Base-by-base conservation (phyloP, 345 rosid species). In the Schrenkiella parvula region DNA sequence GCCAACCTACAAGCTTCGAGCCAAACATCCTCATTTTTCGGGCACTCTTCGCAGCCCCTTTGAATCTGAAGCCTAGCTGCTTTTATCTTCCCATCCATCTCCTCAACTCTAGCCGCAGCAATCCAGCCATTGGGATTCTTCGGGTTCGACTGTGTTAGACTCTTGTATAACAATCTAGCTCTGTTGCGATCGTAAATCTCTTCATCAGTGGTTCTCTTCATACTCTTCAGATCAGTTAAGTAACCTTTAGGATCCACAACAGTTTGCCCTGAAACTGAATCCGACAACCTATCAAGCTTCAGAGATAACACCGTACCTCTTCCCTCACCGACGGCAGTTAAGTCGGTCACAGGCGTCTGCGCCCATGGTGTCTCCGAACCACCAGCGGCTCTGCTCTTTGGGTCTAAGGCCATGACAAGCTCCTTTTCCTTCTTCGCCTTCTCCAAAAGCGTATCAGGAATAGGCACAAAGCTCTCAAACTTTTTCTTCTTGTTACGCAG, bases 41-140 rank as follows among this genome's bases (percentile, higher is more conserved):
- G 96, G 70, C 97, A 93, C 80, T 93, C 97, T 70, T 91, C 97
- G 1, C 96, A 93, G 2, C 98, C 97, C 73, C 52, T 93, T 69
- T 84, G 88, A 67, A 93, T 91, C 83, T 86, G 81, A 70, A 79
- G 84, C 78, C 96, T 89, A 0, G 97, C 95, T 1, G 84, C 90
- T 76, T 82, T 84, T 57, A 89, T 83, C 87, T 93, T 91, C 71
- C 97, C 96, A 22, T 95, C 98, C 80, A 89, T 92, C 83, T 89
- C 98, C 85, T 93, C 98, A 68, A 93, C 72, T 83, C 98, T 86
- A 4, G 98, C 92, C 12, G 97, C 95, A 0, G 97, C 97, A 79
- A 93, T 89, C 98, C 97, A 93, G 13, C 98, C 96, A 13, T 91
- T 93, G 0, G 98, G 96, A 39, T 91, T 96, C 75, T 91, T 93